Conservation (phyloP, 2,329 filamentous ascomycete species). For the Fonsecaea pedrosoi region DNA sequence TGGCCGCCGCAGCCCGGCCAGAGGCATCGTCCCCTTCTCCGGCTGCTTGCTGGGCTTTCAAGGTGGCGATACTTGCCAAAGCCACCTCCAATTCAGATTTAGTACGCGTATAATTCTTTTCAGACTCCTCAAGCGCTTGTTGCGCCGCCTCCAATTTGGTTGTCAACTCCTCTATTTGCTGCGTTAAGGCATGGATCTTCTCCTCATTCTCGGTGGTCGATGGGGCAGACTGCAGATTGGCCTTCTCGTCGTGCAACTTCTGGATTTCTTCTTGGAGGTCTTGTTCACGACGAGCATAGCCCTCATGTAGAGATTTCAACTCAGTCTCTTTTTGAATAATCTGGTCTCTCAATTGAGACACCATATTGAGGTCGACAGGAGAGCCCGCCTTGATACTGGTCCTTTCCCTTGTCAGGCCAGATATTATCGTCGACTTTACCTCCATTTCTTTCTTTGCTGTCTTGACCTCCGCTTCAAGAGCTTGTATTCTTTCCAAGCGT, state of each 20-base stretch:
- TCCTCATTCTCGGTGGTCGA: slow-evolving; percentile 56
- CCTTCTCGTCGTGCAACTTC: slow-evolving; percentile 59
- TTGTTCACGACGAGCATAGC: slow-evolving; percentile 75
- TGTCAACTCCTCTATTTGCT: slow-evolving; percentile 77
- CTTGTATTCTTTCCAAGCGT: slow-evolving; percentile 86
- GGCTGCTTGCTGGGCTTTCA: slow-evolving; percentile 47
- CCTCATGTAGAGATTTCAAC: slow-evolving; percentile 74
- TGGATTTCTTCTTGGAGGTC: slow-evolving; percentile 76
- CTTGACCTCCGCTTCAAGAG: slow-evolving; percentile 82
- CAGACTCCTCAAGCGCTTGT: slow-evolving; percentile 72
- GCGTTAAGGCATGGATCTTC: slow-evolving; percentile 62
- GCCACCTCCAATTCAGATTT: slow-evolving; percentile 76
- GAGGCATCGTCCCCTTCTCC: slow-evolving; percentile 39
- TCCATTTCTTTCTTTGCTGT: slow-evolving; percentile 95
- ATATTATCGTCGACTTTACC: slow-evolving; percentile 93
- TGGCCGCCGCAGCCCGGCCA: slow-evolving; percentile 47
- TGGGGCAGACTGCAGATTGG: slow-evolving; percentile 52
- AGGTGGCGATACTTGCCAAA: slow-evolving; percentile 60
- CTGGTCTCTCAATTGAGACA: slow-evolving; percentile 85
- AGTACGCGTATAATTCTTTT: slow-evolving; percentile 73
- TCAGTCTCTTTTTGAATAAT: slow-evolving; percentile 85
- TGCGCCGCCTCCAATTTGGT: slow-evolving; percentile 74
- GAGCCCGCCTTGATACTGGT: slow-evolving; percentile 82
- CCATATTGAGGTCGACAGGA: slow-evolving; percentile 88
- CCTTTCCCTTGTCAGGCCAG: slow-evolving; percentile 88